A percentile compares a stretch with the other conserved stretches of the same genome.
These are phyloP conservation scores for Alternaria ethzedia DNA, from an alignment of 2,329 filamentous ascomycete species.

Conservation along the genomic window DNA sequence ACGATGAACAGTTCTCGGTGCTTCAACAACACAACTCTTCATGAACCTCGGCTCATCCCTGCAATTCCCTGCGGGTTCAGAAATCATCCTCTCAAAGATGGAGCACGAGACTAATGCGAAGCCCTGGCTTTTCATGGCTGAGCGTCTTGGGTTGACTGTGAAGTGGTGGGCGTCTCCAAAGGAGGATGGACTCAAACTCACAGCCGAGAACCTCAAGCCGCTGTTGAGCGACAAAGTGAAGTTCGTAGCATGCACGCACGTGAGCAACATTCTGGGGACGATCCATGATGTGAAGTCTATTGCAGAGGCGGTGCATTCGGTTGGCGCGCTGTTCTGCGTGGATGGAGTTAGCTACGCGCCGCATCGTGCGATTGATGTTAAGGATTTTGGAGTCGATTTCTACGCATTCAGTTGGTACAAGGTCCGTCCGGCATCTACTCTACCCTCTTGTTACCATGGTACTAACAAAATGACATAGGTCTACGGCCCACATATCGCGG, in stretches of 20 bases:
- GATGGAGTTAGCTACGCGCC: slow-evolving; percentile 81
- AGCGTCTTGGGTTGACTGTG: slow-evolving; percentile 64
- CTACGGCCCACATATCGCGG: slow-evolving; percentile 75
- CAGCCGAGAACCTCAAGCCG: slow-evolving; percentile 60
- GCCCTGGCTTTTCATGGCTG: slow-evolving; percentile 73
- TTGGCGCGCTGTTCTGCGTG: slow-evolving; percentile 69
- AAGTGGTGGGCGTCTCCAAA: slow-evolving; percentile 70
- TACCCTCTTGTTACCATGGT: too few relatives aligned
- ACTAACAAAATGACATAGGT: slow-evolving; percentile 50
- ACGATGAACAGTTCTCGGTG: slow-evolving; percentile 64
- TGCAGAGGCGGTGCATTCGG: slow-evolving; percentile 57
- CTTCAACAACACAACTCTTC: slow-evolving; percentile 78
- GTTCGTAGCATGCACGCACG: slow-evolving; percentile 75
- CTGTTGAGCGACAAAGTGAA: slow-evolving; percentile 70
- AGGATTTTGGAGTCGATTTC: slow-evolving; percentile 72
- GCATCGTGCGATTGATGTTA: slow-evolving; percentile 73
- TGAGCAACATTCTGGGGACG: slow-evolving; percentile 74
- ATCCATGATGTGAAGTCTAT: slow-evolving; percentile 69
- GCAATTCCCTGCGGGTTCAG: slow-evolving; percentile 56
- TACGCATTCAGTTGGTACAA: slow-evolving; percentile 87
- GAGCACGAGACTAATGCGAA: slow-evolving; percentile 82
- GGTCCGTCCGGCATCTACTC: slow-evolving; percentile 27
- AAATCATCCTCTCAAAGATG: slow-evolving; percentile 73
- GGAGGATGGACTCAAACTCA: slow-evolving; percentile 63
- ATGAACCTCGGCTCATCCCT: slow-evolving; percentile 64